phyloP scores from a whole-genome alignment of 2,329 filamentous ascomycete species.

The Xylaria sp. region DNA sequence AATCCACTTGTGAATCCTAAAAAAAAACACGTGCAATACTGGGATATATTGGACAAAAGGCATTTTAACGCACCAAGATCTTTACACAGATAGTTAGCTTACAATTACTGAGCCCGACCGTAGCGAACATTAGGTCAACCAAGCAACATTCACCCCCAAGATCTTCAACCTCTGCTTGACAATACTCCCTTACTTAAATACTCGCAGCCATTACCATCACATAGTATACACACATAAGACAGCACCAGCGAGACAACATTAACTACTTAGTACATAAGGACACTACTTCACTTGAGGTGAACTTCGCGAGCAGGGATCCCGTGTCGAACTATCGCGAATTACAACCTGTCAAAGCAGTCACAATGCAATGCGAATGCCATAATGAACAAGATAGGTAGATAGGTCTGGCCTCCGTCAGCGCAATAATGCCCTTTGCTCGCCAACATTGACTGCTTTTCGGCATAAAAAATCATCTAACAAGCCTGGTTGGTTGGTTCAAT shows the following conservation, averaged over 20 bases:
- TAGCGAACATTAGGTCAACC: background rate
- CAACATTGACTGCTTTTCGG: too few relatives aligned
- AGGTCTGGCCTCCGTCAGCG: too few relatives aligned
- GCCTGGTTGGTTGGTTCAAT: too few relatives aligned
- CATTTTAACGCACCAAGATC: constrained; percentile 12
- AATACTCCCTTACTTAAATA: background rate
- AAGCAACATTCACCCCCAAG: background rate
- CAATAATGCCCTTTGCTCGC: too few relatives aligned
- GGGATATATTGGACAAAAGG: constrained; percentile 17
- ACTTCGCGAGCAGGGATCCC: background rate
- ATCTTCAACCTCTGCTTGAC: background rate
- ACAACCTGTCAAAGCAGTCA: background rate
- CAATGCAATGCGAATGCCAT: too few relatives aligned
- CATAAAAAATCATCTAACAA: too few relatives aligned
- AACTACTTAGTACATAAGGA: background rate
- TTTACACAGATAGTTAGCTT: background rate
- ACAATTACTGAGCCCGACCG: background rate
- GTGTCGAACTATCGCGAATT: background rate
- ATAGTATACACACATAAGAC: background rate
- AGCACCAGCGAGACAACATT: background rate
- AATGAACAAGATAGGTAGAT: too few relatives aligned
- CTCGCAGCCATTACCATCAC: background rate
- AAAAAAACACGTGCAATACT: constrained; percentile 21
- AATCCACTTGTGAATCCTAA: constrained; percentile 10
- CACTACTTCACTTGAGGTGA: background rate